Evolutionary conservation across 306 rosid species (phyloP).

Genomic region (Arachis stenosperma): DNA sequence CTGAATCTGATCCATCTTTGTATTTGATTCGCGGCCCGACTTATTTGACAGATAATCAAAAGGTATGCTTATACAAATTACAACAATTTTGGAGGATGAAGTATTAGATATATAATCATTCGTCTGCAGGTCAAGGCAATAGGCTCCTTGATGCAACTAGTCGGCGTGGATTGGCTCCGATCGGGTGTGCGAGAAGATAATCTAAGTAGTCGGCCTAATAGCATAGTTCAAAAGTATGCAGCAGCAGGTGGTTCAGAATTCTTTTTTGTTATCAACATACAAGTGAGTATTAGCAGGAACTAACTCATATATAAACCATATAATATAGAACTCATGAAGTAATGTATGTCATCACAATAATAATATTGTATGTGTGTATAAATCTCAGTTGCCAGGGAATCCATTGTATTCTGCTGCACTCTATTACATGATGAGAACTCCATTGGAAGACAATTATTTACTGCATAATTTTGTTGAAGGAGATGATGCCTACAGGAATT

Average conservation of each 20-base stretch:
- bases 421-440: slow-evolving; percentile 69
- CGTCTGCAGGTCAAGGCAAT: slow-evolving; percentile 60
- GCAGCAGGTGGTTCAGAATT: slow-evolving; percentile 61
- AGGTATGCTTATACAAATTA: slow-evolving; percentile 44
- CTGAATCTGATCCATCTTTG: slow-evolving; percentile 62
- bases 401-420: slow-evolving; percentile 54
- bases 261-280: slow-evolving; percentile 65
- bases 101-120: not conserved
- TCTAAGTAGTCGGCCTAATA: slow-evolving; percentile 53
- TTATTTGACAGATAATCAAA: slow-evolving; percentile 53
- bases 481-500: slow-evolving; percentile 68
- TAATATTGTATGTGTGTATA: no score
- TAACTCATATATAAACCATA: no score
- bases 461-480: slow-evolving; percentile 64
- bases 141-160: slow-evolving; percentile 64
- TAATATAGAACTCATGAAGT: no score
- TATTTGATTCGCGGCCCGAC: slow-evolving; percentile 65
- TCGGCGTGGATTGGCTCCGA: slow-evolving; percentile 76
- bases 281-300: slow-evolving; percentile 45
- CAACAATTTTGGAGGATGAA: no score
- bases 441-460: slow-evolving; percentile 58
- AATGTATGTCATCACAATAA: no score
- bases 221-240: slow-evolving; percentile 70
- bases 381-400: slow-evolving; percentile 58
- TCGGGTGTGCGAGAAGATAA: slow-evolving; percentile 61